Evolutionary conservation across 192 early-diverging fungal species (phyloP), one percentile per base, ranked within the genome.

Genomic region (Coemansia sp.): DNA sequence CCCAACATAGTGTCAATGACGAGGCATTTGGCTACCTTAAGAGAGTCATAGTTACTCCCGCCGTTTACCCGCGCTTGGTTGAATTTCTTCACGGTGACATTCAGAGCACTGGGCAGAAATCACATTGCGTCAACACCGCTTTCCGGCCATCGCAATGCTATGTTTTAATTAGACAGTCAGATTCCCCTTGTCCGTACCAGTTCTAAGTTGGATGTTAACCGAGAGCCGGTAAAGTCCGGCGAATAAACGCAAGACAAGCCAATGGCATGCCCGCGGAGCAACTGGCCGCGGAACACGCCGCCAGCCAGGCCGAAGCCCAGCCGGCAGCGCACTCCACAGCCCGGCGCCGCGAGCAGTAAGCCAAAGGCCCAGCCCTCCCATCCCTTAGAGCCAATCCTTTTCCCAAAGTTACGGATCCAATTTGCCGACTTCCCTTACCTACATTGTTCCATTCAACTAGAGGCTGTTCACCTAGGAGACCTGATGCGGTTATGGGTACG

Each of bases 131-230:
- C 85, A 88, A 87, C 83, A 88, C 86, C 84, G 83, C 68, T 82
- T 83, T 83, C 77, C 82, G 87, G 85, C 84, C 83, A 86, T 89
- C 86, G 84, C 87, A 89, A 89, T 88, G 88, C 85, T 90, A 90
- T 90, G 85, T 90, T 90, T 90, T 90, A 88, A 89, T 89, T 90
- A 90, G 87, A 90, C 87, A 87, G 84, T 87, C 84, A 88, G 85
- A 88, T 89, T 88, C 84, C 86, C 86, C 84, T 87, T 84, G 87
- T 87, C 86, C 87, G 86, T 87, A 87, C 87, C 88, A 90, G 86
- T 88, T 87, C 88, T 87, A 87, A 89, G 85, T 81, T 84, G 85
- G 83, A 82, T 86, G 85, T 85, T 87, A 82, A 84, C 65, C 69
- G 84, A 73, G 64, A 63, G 64, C 41, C 64, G 53, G 71, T 61